Percentiles rank a stretch among this genome's conserved stretches.
phyloP scores from a whole-genome alignment of 768 basidiomycete species.

The Boletus patriciae region DNA sequence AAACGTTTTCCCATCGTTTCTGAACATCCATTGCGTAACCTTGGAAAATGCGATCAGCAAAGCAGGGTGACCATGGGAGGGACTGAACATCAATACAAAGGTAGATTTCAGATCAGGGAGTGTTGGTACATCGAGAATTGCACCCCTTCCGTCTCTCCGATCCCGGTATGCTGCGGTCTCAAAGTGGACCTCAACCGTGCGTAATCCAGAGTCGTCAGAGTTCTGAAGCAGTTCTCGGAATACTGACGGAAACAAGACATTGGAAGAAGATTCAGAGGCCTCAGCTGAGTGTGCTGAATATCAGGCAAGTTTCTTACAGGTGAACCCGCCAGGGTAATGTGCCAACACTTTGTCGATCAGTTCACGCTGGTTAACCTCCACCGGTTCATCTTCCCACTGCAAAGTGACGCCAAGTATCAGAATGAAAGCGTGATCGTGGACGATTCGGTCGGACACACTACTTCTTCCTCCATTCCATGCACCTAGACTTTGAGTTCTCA shows the following conservation, averaged over 20 bases:
- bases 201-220: conserved; percentile 84
- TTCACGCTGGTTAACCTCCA: conserved; percentile 89
- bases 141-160: too few species aligned
- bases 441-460: neutral
- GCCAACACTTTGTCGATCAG: conserved; percentile 94
- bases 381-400: conserved; percentile 49
- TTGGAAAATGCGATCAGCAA: too few species aligned
- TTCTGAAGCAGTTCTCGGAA: conserved; percentile 86
- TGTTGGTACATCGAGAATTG: too few species aligned
- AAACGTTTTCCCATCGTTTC: too few species aligned
- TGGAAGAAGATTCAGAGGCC: too few species aligned
- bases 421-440: neutral
- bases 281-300: too few species aligned
- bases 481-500: neutral
- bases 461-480: neutral
- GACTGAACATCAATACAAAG: too few species aligned
- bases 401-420: neutral
- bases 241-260: neutral
- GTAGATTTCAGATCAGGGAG: too few species aligned
- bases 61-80: too few species aligned
- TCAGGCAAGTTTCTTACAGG: conserved; percentile 39
- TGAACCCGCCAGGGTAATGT: conserved; percentile 91
- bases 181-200: conserved; percentile 73
- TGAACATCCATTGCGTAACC: too few species aligned
- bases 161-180: too few species aligned